These are phyloP conservation scores for Globisporangium heterothallicum DNA, from an alignment of 352 stramenopile genomes.

Conservation along the genomic window DNA sequence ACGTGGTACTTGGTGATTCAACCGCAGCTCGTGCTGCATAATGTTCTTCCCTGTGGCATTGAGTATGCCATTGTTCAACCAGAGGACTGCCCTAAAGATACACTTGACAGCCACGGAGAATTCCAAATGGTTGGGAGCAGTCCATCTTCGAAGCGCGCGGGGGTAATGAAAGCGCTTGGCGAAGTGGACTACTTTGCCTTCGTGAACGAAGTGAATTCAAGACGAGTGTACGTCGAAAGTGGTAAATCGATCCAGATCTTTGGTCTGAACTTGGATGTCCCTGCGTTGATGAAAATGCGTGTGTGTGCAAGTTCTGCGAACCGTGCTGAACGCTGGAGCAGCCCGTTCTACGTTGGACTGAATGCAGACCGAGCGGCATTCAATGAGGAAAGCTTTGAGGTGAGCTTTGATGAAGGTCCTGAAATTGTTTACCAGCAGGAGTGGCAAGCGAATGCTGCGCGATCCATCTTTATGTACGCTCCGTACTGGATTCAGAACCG, in stretches of 20 bases:
- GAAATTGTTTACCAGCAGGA: conserved; percentile 61
- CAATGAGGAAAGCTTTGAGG: conserved; percentile 46
- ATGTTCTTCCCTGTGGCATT: conserved; percentile 74
- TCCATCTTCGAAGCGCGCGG: conserved; percentile 38
- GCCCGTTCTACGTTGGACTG: conserved; percentile 54
- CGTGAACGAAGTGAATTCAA: conserved; percentile 76
- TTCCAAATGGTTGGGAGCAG: conserved; percentile 35
- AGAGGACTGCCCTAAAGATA: conserved; percentile 56
- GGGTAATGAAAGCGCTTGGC: conserved; percentile 38
- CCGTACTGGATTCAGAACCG: conserved; percentile 87
- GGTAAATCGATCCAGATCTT: conserved; percentile 80
- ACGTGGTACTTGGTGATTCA: conserved; percentile 78
- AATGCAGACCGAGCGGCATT: conserved; percentile 43
- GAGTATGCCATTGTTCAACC: conserved; percentile 83
- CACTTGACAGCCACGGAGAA: conserved; percentile 47
- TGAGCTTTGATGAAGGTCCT: conserved; percentile 60
- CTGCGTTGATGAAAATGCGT: conserved; percentile 73
- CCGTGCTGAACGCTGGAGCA: conserved; percentile 47
- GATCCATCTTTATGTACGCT: conserved; percentile 59
- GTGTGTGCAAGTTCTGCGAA: conserved; percentile 55
- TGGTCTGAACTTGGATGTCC: conserved; percentile 56
- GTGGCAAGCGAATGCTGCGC: conserved; percentile 51
- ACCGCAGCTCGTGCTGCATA: conserved; percentile 75
- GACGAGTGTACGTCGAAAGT: conserved; percentile 69
- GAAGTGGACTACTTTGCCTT: conserved; percentile 64